A percentile compares a stretch with the other conserved stretches of the same genome.
These are phyloP conservation scores for Canna indica DNA, from an alignment of 176 grass and related monocot genomes.

Conservation along the genomic window DNA sequence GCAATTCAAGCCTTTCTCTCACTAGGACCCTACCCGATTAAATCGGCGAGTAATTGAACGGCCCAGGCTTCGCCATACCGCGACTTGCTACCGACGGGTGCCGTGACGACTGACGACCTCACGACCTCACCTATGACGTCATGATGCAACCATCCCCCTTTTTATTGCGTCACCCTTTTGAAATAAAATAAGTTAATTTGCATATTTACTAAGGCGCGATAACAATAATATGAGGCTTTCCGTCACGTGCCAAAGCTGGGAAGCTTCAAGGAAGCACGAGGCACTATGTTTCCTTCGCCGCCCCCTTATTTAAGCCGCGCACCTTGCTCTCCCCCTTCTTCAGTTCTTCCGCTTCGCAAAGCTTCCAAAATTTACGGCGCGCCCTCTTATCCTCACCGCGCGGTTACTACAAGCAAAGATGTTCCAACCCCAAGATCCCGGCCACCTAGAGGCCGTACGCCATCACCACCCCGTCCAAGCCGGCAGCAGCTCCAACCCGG, in stretches of 20 bases:
- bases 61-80: not conserved
- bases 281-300: not conserved
- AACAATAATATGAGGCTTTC: not conserved
- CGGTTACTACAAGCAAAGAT: not conserved
- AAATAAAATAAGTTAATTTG: not conserved
- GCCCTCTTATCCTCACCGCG: not conserved
- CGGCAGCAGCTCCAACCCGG: not conserved
- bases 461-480: not conserved
- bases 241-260: not conserved
- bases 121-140: not conserved
- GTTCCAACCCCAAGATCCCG: not conserved
- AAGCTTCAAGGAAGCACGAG: conserved; percentile 1
- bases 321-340: not conserved
- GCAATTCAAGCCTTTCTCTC: too few relatives aligned
- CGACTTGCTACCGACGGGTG: not conserved
- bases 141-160: not conserved
- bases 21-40: not conserved
- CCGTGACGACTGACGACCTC: not conserved
- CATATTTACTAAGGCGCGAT: not conserved
- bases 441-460: not conserved
- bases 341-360: not conserved
- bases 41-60: not conserved
- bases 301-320: not conserved
- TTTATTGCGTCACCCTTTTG: not conserved
- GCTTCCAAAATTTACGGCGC: not conserved